Conservation (phyloP, 1,284 basidiomycete species). For the Leucoagaricus sp. region DNA sequence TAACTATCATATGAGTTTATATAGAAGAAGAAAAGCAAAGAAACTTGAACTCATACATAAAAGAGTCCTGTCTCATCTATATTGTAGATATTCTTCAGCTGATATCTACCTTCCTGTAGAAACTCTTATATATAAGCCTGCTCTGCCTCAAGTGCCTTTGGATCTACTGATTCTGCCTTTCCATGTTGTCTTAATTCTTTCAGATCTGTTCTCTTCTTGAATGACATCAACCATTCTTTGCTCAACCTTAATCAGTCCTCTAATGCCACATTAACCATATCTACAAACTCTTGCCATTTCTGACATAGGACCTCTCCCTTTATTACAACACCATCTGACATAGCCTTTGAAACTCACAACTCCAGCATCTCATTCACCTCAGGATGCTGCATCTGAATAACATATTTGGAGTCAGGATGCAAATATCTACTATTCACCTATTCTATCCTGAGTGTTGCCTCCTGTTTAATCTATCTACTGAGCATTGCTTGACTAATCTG, state of each 20-base stretch:
- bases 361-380: conserved; percentile 33
- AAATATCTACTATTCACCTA: no score
- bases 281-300: conserved; percentile 28
- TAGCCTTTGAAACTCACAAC: conserved; percentile 31
- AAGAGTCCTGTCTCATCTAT: no score
- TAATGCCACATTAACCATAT: conserved; percentile 22
- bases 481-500: conserved; percentile 25
- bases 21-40: neutral
- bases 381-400: no score
- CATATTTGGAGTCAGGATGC: no score
- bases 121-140: conserved; percentile 21
- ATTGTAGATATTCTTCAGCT: conserved; percentile 29
- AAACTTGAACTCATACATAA: conserved; percentile 29
- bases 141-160: conserved; percentile 22
- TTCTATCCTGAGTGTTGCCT: conserved; percentile 19
- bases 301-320: conserved; percentile 29
- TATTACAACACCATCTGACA: conserved; percentile 26
- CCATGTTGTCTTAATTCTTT: conserved; percentile 30
- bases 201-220: conserved; percentile 28
- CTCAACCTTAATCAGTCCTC: conserved; percentile 30
- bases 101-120: conserved; percentile 24
- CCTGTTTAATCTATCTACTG: conserved; percentile 26
- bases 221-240: conserved; percentile 20
- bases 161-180: conserved; percentile 22
- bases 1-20: neutral